Conservation (phyloP, 106 monocot genomes). For the Alisma plantagoaquatica region DNA sequence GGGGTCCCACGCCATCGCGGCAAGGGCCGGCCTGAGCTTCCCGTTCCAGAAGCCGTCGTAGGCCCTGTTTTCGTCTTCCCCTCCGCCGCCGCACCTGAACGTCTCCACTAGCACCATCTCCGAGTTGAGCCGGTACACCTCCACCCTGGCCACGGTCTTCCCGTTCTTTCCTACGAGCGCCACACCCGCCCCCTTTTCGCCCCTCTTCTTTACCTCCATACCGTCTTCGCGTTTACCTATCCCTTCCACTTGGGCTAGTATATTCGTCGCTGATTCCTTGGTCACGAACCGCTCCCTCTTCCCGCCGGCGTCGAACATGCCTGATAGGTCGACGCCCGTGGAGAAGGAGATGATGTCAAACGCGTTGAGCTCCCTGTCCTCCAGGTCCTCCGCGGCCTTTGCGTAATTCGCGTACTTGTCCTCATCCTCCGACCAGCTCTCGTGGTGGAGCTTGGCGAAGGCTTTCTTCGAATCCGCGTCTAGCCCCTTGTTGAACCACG, state of each 20-base stretch:
- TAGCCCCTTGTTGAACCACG: constrained; percentile 14
- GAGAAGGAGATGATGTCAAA: constrained; percentile 12
- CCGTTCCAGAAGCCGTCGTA: background rate
- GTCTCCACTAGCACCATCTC: too few relatives aligned
- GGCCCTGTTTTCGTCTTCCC: background rate
- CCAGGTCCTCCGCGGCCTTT: background rate
- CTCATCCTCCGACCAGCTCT: background rate
- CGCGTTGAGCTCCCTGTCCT: background rate
- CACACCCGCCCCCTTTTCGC: background rate
- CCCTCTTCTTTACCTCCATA: background rate
- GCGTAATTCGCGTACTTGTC: too few relatives aligned
- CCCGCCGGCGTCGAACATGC: constrained; percentile 1
- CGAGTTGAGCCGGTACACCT: background rate
- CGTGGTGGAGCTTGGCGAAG: background rate
- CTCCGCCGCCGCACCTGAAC: constrained; percentile 2
- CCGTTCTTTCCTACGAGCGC: background rate
- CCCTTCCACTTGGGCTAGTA: background rate
- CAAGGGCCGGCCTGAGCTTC: constrained; percentile 3
- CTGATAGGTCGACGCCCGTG: constrained; percentile 7
- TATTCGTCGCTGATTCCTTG: background rate
- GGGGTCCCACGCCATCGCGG: background rate
- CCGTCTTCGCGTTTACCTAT: background rate
- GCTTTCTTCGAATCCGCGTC: background rate
- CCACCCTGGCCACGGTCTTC: background rate
- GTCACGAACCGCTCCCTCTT: background rate